These are phyloP conservation scores for Penicillium steckii DNA, from an alignment of 495 filamentous ascomycete genomes.

Conservation along the genomic window DNA sequence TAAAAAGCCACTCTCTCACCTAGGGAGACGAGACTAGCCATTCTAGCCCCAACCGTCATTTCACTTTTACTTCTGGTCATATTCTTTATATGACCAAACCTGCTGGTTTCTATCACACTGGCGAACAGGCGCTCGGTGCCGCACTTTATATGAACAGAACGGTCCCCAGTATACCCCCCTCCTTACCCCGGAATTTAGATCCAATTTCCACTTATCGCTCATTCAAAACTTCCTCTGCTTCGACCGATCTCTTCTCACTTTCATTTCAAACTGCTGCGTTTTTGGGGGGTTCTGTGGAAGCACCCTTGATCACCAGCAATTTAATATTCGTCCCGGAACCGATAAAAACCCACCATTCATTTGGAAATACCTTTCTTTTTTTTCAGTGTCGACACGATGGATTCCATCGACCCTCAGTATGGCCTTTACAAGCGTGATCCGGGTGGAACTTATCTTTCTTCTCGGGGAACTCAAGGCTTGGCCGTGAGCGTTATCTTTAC, in stretches of 20 bases:
- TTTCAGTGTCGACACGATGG: slow-evolving; percentile 19
- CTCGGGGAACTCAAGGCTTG: slow-evolving; percentile 29
- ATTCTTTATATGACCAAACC: slow-evolving; percentile 14
- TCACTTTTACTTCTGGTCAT: slow-evolving; percentile 5
- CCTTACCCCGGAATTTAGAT: slow-evolving; percentile 1
- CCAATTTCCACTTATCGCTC: slow-evolving; percentile 6
- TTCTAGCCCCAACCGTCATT: slow-evolving; percentile 15
- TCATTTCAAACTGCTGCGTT: neutral
- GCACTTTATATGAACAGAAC: neutral
- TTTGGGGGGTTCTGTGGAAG: neutral
- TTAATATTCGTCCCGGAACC: too few relatives aligned
- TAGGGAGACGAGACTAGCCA: slow-evolving; percentile 20
- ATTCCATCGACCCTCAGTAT: slow-evolving; percentile 10
- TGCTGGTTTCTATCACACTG: neutral
- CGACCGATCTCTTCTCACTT: neutral
- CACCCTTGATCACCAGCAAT: neutral
- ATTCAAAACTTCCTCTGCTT: neutral
- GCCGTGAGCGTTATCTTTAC: slow-evolving; percentile 39
- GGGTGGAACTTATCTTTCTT: slow-evolving; percentile 20
- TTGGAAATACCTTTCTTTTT: neutral
- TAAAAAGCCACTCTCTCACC: neutral
- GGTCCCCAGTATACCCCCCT: neutral
- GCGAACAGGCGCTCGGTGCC: neutral
- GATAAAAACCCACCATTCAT: neutral
- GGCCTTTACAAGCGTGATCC: slow-evolving; percentile 15